These are phyloP conservation scores for Obba rivulosa DNA, from an alignment of 768 basidiomycete species.

Conservation along the genomic window DNA sequence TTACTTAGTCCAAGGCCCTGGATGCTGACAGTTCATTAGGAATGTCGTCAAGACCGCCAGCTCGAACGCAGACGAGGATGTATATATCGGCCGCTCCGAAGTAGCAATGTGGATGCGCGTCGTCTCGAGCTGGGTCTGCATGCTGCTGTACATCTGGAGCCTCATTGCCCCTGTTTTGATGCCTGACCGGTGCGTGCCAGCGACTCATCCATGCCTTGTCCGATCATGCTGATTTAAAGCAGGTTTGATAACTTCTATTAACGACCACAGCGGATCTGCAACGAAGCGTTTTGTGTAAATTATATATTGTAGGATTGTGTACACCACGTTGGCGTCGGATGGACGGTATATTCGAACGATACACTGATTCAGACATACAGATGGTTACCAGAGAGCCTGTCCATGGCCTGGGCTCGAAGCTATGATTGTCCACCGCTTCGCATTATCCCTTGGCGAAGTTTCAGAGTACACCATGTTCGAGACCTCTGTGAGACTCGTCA, in stretches of 20 bases:
- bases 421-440: neutral
- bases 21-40: constrained; percentile 34
- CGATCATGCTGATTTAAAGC: neutral
- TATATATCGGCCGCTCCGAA: constrained; percentile 93
- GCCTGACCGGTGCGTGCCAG: constrained; percentile 73
- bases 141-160: constrained; percentile 82
- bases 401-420: neutral
- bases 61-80: constrained; percentile 55
- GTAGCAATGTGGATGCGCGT: constrained; percentile 99
- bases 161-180: constrained; percentile 83
- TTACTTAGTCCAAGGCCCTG: neutral
- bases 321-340: constrained; percentile 5
- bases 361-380: too few relatives aligned
- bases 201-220: neutral
- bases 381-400: too few relatives aligned
- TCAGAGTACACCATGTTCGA: constrained; percentile 35
- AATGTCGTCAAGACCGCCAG: constrained; percentile 60
- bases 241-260: constrained; percentile 21
- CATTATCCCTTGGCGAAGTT: constrained; percentile 12
- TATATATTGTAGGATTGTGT: constrained; percentile 9
- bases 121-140: constrained; percentile 93
- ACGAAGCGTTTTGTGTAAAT: neutral
- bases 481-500: constrained; percentile 27
- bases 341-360: constrained; percentile 8
- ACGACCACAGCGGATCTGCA: neutral